phyloP scores from a whole-genome alignment of 179 eudicot species.

The Beta macrorhiza region DNA sequence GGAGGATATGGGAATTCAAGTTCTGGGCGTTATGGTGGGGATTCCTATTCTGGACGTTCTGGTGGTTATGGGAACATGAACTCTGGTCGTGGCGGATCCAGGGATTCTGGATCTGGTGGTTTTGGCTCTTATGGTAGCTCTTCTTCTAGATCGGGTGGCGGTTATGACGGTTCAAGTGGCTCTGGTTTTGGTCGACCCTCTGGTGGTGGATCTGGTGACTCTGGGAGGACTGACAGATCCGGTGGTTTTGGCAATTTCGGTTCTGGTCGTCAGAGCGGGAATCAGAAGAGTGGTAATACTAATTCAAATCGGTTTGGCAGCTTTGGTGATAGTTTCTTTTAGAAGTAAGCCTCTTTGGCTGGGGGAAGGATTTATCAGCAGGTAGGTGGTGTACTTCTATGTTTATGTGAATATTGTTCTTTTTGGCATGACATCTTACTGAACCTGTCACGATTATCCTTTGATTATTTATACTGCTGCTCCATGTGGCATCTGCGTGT shows the following conservation, averaged over 20 bases:
- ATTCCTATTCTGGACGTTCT: slow-evolving; percentile 28
- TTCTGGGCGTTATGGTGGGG: slow-evolving; percentile 41
- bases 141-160: slow-evolving; percentile 28
- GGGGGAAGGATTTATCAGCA: slow-evolving; percentile 34
- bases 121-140: slow-evolving; percentile 25
- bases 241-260: slow-evolving; percentile 47
- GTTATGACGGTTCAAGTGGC: slow-evolving; percentile 24
- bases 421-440: background rate
- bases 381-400: slow-evolving; percentile 2
- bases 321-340: slow-evolving; percentile 37
- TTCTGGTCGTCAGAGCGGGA: slow-evolving; percentile 26
- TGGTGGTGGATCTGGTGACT: slow-evolving; percentile 31
- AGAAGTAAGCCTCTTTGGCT: slow-evolving; percentile 3
- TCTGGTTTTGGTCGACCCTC: slow-evolving; percentile 23
- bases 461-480: background rate
- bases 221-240: slow-evolving; percentile 31
- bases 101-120: slow-evolving; percentile 25
- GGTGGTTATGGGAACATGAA: background rate
- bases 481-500: background rate
- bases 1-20: slow-evolving; percentile 52
- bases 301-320: slow-evolving; percentile 42
- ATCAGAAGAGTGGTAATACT: slow-evolving; percentile 27
- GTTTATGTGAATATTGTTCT: background rate
- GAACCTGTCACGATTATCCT: background rate
- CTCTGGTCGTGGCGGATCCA: slow-evolving; percentile 39